Percentiles rank a stretch among this genome's conserved stretches.
Evolutionary conservation across 2,329 filamentous ascomycete genomes (phyloP).

Genomic region (Pseudocercospora fijiensis): DNA sequence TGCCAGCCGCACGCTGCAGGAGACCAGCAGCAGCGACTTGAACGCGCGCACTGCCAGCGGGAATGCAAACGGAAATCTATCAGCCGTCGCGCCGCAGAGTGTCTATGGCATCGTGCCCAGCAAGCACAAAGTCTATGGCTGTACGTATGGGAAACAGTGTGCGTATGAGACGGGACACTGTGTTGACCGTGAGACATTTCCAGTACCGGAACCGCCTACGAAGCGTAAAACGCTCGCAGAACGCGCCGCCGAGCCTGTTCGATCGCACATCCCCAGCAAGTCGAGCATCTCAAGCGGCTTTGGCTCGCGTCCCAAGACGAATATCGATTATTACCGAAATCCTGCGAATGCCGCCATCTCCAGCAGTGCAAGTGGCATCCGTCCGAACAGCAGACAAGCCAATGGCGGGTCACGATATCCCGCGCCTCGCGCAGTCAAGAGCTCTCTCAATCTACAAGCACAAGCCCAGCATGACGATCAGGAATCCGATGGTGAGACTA

Average conservation of each 20-base stretch:
- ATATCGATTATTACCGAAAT: constrained; percentile 45
- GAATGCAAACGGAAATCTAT: constrained; percentile 9
- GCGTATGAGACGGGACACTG: background rate
- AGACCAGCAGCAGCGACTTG: constrained; percentile 38
- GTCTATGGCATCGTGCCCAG: constrained; percentile 21
- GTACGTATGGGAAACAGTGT: constrained; percentile 35
- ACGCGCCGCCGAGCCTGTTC: constrained; percentile 48
- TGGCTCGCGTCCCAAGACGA: constrained; percentile 25
- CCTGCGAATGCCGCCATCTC: constrained; percentile 45
- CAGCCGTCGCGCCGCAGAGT: constrained; percentile 15
- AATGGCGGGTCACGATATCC: constrained; percentile 34
- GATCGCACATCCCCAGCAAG: constrained; percentile 32
- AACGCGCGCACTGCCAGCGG: constrained; percentile 50
- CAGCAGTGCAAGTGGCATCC: constrained; percentile 42
- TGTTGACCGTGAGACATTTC: background rate
- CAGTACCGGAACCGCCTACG: constrained; percentile 49
- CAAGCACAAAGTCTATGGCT: constrained; percentile 55
- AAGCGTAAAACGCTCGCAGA: constrained; percentile 55
- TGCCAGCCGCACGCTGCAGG: constrained; percentile 25
- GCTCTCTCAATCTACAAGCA: constrained; percentile 8
- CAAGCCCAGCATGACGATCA: constrained; percentile 33
- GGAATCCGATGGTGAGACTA: constrained; percentile 40
- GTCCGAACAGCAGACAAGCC: constrained; percentile 46
- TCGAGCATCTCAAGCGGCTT: constrained; percentile 22
- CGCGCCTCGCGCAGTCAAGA: constrained; percentile 16